phyloP scores from a whole-genome alignment of 106 monocot species.

The Dendrobium nobile region DNA sequence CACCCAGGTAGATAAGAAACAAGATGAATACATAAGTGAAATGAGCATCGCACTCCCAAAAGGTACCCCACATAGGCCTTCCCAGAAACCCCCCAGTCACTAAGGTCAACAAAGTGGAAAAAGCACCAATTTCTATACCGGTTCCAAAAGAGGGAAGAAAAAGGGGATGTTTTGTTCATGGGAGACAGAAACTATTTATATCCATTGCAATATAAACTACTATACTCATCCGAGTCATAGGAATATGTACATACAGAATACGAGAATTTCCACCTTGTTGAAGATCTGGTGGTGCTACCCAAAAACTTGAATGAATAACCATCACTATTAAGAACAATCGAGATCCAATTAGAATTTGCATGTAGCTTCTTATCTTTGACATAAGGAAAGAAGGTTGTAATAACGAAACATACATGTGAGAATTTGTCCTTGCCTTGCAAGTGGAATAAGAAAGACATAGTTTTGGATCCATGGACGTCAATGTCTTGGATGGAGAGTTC shows the following conservation, averaged over 20 bases:
- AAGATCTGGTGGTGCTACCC: slow-evolving; percentile 28
- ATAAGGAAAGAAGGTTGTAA: too few species aligned
- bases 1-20: slow-evolving; percentile 30
- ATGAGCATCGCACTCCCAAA: slow-evolving; percentile 10
- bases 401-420: too few species aligned
- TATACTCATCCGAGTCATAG: slow-evolving; percentile 13
- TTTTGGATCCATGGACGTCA: too few species aligned
- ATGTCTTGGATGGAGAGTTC: too few species aligned
- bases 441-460: too few species aligned
- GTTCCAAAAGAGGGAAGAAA: slow-evolving; percentile 9
- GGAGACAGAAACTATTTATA: not conserved
- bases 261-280: slow-evolving; percentile 22
- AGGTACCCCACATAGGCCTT: slow-evolving; percentile 16
- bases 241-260: slow-evolving; percentile 27
- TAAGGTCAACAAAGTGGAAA: slow-evolving; percentile 15
- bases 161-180: not conserved
- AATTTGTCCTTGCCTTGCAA: too few species aligned
- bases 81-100: slow-evolving; percentile 14
- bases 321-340: too few species aligned
- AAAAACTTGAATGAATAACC: too few species aligned
- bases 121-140: slow-evolving; percentile 15
- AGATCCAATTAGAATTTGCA: too few species aligned
- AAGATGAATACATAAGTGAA: slow-evolving; percentile 19
- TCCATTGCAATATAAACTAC: slow-evolving; percentile 14
- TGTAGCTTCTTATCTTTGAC: too few species aligned